Evolutionary conservation across 2,329 filamentous ascomycete species (phyloP).

Genomic region (Sordariomycetes sp.): DNA sequence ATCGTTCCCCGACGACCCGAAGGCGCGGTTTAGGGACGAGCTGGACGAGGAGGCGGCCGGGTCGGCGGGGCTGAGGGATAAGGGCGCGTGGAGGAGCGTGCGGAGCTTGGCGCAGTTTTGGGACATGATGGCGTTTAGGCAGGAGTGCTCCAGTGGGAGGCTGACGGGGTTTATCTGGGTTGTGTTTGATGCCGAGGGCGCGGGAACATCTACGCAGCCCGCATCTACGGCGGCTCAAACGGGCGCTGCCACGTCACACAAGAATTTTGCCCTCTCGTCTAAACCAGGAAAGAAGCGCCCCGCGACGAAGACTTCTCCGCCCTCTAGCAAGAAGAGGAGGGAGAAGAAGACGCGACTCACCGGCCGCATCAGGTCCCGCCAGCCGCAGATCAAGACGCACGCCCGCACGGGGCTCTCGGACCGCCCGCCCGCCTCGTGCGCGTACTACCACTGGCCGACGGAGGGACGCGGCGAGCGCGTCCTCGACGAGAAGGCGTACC

Average conservation of each 20-base stretch:
- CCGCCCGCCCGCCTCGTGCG: constrained; percentile 31
- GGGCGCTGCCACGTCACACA: constrained; percentile 14
- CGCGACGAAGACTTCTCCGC: neutral
- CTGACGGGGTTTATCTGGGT: constrained; percentile 94
- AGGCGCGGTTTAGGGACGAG: constrained; percentile 77
- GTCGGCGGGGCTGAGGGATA: constrained; percentile 35
- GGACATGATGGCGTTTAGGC: constrained; percentile 95
- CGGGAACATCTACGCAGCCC: constrained; percentile 8
- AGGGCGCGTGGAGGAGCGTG: constrained; percentile 71
- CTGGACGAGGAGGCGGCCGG: constrained; percentile 70
- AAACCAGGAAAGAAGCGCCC: constrained; percentile 4
- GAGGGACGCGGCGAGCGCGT: constrained; percentile 49
- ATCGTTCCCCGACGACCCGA: constrained; percentile 88
- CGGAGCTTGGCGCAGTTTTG: constrained; percentile 84
- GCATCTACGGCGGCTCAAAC: neutral
- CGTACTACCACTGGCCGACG: constrained; percentile 53
- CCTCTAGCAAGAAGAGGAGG: constrained; percentile 19
- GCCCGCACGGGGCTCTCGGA: constrained; percentile 30
- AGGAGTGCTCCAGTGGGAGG: constrained; percentile 87
- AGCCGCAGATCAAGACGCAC: constrained; percentile 51
- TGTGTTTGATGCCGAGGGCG: constrained; percentile 45
- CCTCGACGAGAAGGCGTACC: constrained; percentile 51
- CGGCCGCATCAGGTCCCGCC: constrained; percentile 49
- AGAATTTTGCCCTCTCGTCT: constrained; percentile 17
- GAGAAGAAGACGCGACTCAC: constrained; percentile 34